These are phyloP conservation scores for Silene latifolia DNA, from an alignment of 148 eudicot species.

Conservation along the genomic window DNA sequence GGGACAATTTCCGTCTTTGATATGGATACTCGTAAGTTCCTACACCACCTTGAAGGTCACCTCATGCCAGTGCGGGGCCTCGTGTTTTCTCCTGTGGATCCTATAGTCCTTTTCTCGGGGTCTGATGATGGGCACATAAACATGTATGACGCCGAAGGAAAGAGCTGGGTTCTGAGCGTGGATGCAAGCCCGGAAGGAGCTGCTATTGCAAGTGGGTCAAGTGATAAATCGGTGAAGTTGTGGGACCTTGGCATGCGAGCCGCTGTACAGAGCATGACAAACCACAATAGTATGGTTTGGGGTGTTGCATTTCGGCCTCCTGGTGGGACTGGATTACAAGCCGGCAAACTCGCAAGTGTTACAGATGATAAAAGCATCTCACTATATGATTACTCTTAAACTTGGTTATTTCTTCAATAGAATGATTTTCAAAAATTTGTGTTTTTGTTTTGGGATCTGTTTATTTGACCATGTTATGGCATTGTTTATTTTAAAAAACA, in stretches of 20 bases:
- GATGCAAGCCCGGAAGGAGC: no score
- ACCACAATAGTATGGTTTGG: constrained; percentile 90
- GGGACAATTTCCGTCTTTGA: no score
- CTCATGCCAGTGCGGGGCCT: constrained; percentile 86
- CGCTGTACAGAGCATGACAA: constrained; percentile 70
- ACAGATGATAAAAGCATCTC: no score
- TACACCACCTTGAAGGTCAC: no score
- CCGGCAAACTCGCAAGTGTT: constrained; percentile 73
- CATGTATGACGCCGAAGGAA: no score
- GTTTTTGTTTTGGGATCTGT: constrained; percentile 16
- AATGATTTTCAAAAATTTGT: not conserved
- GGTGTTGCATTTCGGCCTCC: constrained; percentile 80
- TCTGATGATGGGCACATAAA: no score
- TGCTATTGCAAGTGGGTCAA: no score
- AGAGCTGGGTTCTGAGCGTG: no score
- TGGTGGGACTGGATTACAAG: constrained; percentile 45
- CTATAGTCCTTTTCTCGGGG: constrained; percentile 73
- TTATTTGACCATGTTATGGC: not conserved
- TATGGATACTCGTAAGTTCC: no score
- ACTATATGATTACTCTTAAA: no score
- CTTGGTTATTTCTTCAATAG: not conserved
- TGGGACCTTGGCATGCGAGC: constrained; percentile 94
- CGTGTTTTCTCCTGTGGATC: constrained; percentile 55
- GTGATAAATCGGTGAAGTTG: constrained; percentile 75
- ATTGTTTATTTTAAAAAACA: not conserved